Evolutionary conservation across 2,329 filamentous ascomycete species (phyloP).

Genomic region (Orbilia blumenaviensis): DNA sequence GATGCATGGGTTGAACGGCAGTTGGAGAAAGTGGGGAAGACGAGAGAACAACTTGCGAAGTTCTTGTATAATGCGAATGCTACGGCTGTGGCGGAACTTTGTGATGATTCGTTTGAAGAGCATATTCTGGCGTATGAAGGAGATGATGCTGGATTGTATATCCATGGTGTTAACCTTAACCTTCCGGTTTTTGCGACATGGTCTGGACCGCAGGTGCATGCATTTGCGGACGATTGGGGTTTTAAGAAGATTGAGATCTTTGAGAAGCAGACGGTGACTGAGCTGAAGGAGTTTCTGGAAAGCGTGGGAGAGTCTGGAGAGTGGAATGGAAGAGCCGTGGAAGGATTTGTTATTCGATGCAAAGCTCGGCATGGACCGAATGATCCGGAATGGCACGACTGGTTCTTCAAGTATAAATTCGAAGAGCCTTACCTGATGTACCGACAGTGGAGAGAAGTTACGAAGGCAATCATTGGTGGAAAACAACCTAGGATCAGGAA

Average conservation of each 20-base stretch:
- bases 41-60: slow-evolving; percentile 77
- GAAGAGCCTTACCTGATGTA: slow-evolving; percentile 99
- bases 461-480: slow-evolving; percentile 83
- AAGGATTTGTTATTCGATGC: slow-evolving; percentile 96
- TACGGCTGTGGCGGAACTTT: slow-evolving; percentile 95
- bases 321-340: slow-evolving; percentile 89
- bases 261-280: slow-evolving; percentile 75
- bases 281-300: slow-evolving; percentile 83
- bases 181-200: slow-evolving; percentile 91
- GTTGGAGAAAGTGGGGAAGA: slow-evolving; percentile 78
- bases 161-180: slow-evolving; percentile 96
- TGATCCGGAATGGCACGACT: slow-evolving; percentile 76
- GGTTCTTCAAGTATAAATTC: slow-evolving; percentile 99
- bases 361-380: slow-evolving; percentile 68
- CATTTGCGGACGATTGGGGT: slow-evolving; percentile 90
- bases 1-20: slow-evolving; percentile 84
- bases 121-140: slow-evolving; percentile 90
- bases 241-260: slow-evolving; percentile 88
- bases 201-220: slow-evolving; percentile 80
- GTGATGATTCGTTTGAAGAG: slow-evolving; percentile 95
- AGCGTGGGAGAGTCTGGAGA: slow-evolving; percentile 85
- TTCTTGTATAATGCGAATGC: slow-evolving; percentile 81
- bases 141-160: slow-evolving; percentile 85
- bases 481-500: slow-evolving; percentile 82
- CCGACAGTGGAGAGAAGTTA: slow-evolving; percentile 97